Evolutionary conservation across 163 green algal genomes (phyloP).

Genomic region (Chlamydomonas reinhardtii): DNA sequence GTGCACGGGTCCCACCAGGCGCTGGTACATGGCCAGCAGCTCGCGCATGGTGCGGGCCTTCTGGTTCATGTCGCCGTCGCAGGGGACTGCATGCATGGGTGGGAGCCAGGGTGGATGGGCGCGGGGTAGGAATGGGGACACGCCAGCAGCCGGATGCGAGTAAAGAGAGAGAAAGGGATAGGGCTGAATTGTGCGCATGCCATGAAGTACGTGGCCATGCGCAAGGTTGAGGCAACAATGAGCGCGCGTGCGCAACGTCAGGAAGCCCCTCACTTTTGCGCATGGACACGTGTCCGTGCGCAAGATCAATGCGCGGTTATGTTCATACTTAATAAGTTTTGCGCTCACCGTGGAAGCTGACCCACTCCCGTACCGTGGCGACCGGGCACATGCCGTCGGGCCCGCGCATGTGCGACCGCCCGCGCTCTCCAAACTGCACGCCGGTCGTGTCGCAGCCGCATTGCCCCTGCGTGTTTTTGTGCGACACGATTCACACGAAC

Average conservation of each 20-base stretch:
- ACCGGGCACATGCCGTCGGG: not conserved
- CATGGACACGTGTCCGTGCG: too few species aligned
- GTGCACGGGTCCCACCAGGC: not conserved
- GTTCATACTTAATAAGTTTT: too few species aligned
- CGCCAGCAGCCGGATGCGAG: too few species aligned
- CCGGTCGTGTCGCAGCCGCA: slow-evolving; percentile 8
- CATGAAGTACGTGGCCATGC: too few species aligned
- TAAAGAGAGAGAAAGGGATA: too few species aligned
- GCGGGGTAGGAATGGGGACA: not conserved
- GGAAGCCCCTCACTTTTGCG: too few species aligned
- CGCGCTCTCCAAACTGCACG: not conserved
- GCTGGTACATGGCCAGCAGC: slow-evolving; percentile 4
- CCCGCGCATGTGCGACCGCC: not conserved
- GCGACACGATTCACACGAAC: too few species aligned
- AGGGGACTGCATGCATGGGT: not conserved
- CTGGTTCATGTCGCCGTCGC: not conserved
- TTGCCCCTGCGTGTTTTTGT: not conserved
- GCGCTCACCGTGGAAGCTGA: slow-evolving; percentile 11
- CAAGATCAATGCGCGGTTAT: too few species aligned
- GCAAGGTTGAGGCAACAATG: too few species aligned
- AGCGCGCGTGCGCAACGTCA: too few species aligned
- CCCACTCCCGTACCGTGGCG: not conserved
- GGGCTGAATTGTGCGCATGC: too few species aligned
- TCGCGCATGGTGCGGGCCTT: slow-evolving; percentile 3
- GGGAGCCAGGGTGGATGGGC: not conserved